phyloP scores from a whole-genome alignment of 2,329 filamentous ascomycete species.

The Colletotrichum sp. region DNA sequence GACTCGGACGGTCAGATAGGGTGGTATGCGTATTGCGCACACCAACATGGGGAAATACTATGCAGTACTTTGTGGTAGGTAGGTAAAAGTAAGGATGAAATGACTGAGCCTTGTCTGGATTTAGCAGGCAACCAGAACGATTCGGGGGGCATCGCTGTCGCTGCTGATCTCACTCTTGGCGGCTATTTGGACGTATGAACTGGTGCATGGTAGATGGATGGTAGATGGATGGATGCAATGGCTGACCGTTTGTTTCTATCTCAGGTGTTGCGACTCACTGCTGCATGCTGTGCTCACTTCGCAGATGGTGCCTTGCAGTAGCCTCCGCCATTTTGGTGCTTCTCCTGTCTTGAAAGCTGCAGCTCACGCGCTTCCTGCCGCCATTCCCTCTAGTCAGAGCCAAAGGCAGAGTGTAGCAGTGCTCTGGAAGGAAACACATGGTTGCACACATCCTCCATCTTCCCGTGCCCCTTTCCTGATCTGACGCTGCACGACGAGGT shows the following conservation, averaged over 20 bases:
- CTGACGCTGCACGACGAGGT: neutral
- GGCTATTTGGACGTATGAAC: neutral
- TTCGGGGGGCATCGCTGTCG: neutral
- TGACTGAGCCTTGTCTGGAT: neutral
- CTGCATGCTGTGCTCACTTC: constrained; percentile 5
- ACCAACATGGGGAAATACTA: neutral
- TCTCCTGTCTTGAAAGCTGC: constrained; percentile 20
- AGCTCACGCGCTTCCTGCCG: constrained; percentile 12
- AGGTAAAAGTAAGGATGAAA: constrained; percentile 6
- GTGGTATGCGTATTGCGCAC: neutral
- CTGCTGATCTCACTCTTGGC: neutral
- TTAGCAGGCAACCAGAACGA: neutral
- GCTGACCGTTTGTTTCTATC: neutral
- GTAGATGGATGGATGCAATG: neutral
- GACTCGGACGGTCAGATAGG: neutral
- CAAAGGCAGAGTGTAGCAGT: neutral
- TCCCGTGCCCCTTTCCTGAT: constrained; percentile 6
- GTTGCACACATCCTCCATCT: constrained; percentile 8
- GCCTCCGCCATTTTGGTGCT: constrained; percentile 10
- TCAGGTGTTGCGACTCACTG: neutral
- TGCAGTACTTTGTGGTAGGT: neutral
- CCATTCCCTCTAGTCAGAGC: neutral
- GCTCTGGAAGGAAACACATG: neutral
- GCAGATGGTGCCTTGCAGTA: constrained; percentile 22
- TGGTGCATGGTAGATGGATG: neutral